Conservation (phyloP, 495 filamentous ascomycete genomes). For the Annulohypoxylon moriforme region DNA sequence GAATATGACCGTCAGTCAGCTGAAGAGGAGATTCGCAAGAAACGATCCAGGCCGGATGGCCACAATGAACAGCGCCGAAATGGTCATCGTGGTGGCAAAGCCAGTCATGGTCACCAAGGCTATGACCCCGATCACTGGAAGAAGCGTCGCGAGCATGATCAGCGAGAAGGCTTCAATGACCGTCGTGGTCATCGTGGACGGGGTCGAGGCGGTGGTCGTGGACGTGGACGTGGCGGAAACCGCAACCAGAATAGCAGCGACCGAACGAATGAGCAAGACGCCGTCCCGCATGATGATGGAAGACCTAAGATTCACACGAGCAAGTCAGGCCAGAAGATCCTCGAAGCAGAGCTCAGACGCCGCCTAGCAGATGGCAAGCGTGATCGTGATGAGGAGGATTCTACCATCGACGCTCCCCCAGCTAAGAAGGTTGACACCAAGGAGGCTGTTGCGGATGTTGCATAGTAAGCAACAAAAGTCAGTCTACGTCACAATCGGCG, state of each 20-base stretch:
- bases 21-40: slow-evolving; percentile 73
- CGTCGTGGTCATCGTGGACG: slow-evolving; percentile 50
- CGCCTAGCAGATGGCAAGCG: slow-evolving; percentile 55
- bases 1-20: slow-evolving; percentile 82
- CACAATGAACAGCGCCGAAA: slow-evolving; percentile 38
- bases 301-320: slow-evolving; percentile 50
- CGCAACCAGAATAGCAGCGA: slow-evolving; percentile 51
- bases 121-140: slow-evolving; percentile 73
- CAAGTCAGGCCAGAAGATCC: slow-evolving; percentile 46
- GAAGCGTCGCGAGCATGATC: slow-evolving; percentile 72
- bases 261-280: slow-evolving; percentile 48
- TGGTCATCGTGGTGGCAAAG: slow-evolving; percentile 51
- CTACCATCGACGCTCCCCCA: slow-evolving; percentile 46
- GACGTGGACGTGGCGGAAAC: slow-evolving; percentile 56
- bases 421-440: slow-evolving; percentile 65
- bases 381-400: slow-evolving; percentile 57
- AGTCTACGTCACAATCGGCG: neutral
- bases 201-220: slow-evolving; percentile 45
- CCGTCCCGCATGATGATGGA: slow-evolving; percentile 44
- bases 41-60: slow-evolving; percentile 64
- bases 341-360: slow-evolving; percentile 17
- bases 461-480: slow-evolving; percentile 29
- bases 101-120: slow-evolving; percentile 45
- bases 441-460: slow-evolving; percentile 37
- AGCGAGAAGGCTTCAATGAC: slow-evolving; percentile 69